A percentile compares a stretch with the other conserved stretches of the same genome.
Evolutionary conservation across 2,329 filamentous ascomycete species (phyloP).

Genomic region (Bisporella sp.): DNA sequence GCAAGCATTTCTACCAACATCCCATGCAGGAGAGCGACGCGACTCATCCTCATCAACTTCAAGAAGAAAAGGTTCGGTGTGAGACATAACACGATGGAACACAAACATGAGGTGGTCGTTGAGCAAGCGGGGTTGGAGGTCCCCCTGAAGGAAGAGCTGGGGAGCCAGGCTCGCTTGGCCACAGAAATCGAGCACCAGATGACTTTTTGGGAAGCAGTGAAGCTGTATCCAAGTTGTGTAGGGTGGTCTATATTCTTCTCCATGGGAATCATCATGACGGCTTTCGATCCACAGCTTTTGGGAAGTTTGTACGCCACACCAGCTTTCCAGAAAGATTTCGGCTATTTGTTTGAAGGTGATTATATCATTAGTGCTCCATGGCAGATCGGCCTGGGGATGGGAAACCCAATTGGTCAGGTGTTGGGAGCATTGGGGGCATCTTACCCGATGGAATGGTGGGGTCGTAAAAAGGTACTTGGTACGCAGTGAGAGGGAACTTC

Average conservation of each 20-base stretch:
- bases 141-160: too few species aligned
- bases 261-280: constrained; percentile 20
- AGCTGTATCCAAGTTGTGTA: constrained; percentile 15
- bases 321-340: constrained; percentile 18
- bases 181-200: constrained; percentile 12
- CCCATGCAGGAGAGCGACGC: too few species aligned
- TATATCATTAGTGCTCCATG: constrained; percentile 20
- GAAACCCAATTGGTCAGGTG: constrained; percentile 19
- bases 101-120: too few species aligned
- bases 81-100: too few species aligned
- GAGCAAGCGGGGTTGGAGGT: too few species aligned
- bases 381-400: constrained; percentile 21
- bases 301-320: constrained; percentile 19
- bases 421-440: constrained; percentile 41
- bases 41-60: too few species aligned
- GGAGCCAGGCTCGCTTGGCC: too few species aligned
- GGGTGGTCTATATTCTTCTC: constrained; percentile 22
- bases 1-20: too few species aligned
- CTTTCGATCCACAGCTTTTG: constrained; percentile 19
- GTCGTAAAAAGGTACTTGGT: constrained; percentile 9
- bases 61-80: too few species aligned
- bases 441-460: constrained; percentile 17
- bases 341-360: constrained; percentile 11
- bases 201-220: constrained; percentile 13
- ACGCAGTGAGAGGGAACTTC: too few species aligned